phyloP scores from a whole-genome alignment of 805 yeast genomes.

The Kurtzmaniella cleridarum region DNA sequence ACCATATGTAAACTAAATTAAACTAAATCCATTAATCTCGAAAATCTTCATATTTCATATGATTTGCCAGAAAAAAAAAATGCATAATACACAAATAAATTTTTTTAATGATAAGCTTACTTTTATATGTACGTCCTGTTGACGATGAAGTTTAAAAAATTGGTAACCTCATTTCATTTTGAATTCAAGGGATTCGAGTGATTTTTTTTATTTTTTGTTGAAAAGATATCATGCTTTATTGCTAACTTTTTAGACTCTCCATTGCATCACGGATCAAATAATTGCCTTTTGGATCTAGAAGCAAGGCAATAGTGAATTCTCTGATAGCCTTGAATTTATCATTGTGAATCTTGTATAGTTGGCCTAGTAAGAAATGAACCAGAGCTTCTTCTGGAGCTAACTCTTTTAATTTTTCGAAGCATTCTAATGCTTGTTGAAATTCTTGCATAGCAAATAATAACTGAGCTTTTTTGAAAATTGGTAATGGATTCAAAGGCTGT shows the following conservation, averaged over 20 bases:
- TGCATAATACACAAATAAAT: no score
- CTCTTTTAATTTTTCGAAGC: conserved; percentile 65
- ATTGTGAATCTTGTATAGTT: conserved; percentile 70
- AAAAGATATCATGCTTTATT: no score
- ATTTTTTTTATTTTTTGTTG: no score
- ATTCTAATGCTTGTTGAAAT: conserved; percentile 65
- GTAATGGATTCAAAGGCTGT: conserved; percentile 82
- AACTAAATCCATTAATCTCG: no score
- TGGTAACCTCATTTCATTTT: no score
- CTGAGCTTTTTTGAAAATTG: conserved; percentile 86
- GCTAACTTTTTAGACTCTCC: conserved; percentile 40
- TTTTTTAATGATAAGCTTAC: no score
- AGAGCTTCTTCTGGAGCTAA: conserved; percentile 93
- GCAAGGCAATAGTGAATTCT: conserved; percentile 83
- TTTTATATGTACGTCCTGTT: no score
- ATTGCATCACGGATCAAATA: conserved; percentile 82
- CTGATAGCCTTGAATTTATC: conserved; percentile 73
- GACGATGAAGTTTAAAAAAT: no score
- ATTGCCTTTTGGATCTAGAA: conserved; percentile 88
- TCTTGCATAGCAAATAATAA: conserved; percentile 65
- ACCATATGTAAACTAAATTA: no score
- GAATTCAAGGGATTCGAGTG: no score
- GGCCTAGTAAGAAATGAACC: conserved; percentile 86
- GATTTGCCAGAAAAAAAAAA: no score
- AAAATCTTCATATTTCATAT: no score